phyloP scores from a whole-genome alignment of 805 yeast species.

The Pichia pseudocactophila region DNA sequence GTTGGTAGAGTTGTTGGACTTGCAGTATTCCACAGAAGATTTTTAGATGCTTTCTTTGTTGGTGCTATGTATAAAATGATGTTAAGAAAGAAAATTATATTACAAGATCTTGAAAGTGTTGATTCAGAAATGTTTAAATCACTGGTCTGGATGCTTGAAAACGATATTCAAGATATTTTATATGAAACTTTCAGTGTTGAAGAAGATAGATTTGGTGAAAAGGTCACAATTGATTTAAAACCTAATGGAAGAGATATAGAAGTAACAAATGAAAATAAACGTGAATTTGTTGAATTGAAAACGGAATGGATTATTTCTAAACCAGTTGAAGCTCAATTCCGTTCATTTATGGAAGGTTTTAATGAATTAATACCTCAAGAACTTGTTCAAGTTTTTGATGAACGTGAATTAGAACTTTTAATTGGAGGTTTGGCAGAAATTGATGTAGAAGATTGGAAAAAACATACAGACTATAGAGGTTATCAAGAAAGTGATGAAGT shows the following conservation, averaged over 20 bases:
- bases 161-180: slow-evolving; percentile 80
- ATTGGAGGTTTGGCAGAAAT: slow-evolving; percentile 98
- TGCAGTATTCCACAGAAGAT: slow-evolving; percentile 97
- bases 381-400: slow-evolving; percentile 92
- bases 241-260: slow-evolving; percentile 82
- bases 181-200: slow-evolving; percentile 79
- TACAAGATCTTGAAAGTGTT: slow-evolving; percentile 98
- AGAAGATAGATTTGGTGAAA: slow-evolving; percentile 93
- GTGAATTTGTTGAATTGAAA: slow-evolving; percentile 87
- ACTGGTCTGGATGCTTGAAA: slow-evolving; percentile 90
- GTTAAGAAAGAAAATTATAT: slow-evolving; percentile 85
- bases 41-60: slow-evolving; percentile 95
- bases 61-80: slow-evolving; percentile 98
- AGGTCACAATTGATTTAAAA: slow-evolving; percentile 81
- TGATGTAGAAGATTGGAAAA: slow-evolving; percentile 98
- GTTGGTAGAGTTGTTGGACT: slow-evolving; percentile 97
- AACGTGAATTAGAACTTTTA: slow-evolving; percentile 89
- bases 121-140: slow-evolving; percentile 96
- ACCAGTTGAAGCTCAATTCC: slow-evolving; percentile 92
- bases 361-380: slow-evolving; percentile 97
- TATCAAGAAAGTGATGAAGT: slow-evolving; percentile 95
- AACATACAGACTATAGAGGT: slow-evolving; percentile 97
- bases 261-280: slow-evolving; percentile 90
- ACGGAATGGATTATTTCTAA: slow-evolving; percentile 93
- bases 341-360: slow-evolving; percentile 94